Evolutionary conservation across 2,329 filamentous ascomycete genomes (phyloP).

Genomic region (Claviceps lovelessii): DNA sequence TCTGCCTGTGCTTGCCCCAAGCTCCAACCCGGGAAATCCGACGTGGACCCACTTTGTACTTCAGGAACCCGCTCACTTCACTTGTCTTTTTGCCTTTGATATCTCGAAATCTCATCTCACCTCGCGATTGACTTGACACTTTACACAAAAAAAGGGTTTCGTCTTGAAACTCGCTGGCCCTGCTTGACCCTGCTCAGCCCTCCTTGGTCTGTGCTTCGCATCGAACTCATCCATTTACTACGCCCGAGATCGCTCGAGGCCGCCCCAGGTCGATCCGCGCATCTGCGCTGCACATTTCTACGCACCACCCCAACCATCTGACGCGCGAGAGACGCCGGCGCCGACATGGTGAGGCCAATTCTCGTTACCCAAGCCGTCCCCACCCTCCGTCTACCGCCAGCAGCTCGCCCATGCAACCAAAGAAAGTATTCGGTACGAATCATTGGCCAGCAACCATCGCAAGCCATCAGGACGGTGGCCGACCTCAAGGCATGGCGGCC

Average conservation of each 20-base stretch:
- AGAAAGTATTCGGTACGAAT: conserved; percentile 22
- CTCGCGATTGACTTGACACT: not conserved
- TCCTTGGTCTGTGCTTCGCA: not conserved
- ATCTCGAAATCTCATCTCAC: not conserved
- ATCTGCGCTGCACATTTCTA: not conserved
- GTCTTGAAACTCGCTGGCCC: not conserved
- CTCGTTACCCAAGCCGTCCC: not conserved
- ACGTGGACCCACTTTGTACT: conserved; percentile 1
- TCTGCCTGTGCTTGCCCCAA: not conserved
- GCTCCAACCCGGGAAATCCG: not conserved
- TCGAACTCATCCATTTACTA: not conserved
- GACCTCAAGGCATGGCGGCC: conserved; percentile 41
- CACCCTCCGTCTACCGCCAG: not conserved
- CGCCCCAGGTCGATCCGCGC: not conserved
- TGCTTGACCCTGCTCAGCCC: no score
- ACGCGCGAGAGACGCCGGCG: not conserved
- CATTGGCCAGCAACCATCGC: conserved; percentile 11
- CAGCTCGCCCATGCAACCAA: not conserved
- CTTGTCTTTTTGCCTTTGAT: not conserved
- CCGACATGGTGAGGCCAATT: not conserved
- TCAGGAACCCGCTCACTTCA: not conserved
- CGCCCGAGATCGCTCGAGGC: not conserved
- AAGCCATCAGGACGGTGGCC: conserved; percentile 33
- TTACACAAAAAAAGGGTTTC: not conserved
- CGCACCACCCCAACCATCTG: not conserved